Base-by-base conservation (phyloP, 2,329 filamentous ascomycete genomes). In the Diaporthe caulivora region DNA sequence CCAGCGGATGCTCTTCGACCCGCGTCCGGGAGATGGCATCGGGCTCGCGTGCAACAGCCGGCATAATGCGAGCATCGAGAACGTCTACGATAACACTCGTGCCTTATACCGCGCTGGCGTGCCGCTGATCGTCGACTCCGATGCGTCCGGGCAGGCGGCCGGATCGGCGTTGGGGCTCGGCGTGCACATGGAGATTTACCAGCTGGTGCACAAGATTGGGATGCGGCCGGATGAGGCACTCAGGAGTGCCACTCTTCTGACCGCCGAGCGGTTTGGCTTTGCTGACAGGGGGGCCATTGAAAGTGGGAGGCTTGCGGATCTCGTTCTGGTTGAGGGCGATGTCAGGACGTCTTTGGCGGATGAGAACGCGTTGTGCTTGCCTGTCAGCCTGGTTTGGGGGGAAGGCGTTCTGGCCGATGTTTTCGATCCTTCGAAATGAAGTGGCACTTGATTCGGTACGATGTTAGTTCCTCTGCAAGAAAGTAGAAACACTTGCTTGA, bases 31-130 rank as follows among this genome's bases (percentile, higher is more conserved):
- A 3, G 40, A n/a, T 40, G 40, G 47, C 18, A 47, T 64, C 1
- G 58, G 58, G 40, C 58, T 64, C 5, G 58, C 58, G 40, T 47
- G 58, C 10, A 7, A 26, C 40, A 64, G 58, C 40, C 58, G 58
- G 40, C 58, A 64, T 11, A 49, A 64, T 11, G 40, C 58, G 26
- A 64, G 58, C 42, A 64, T 64, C 40, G 58, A 64, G 42, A 64
- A 64, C 1, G 58, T 64, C 58, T 64, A 64, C 18, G 58, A 64
- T 10, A 64, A 31, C 18, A 64, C 58, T 18, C 15, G 58, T 17
- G 26, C 40, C 5, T 15, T 64, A 18, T 49, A 64, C 26, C 58
- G 42, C 17, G 37, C 60, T 4, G 60, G 60, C 7, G 15, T 65
- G 7, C 60, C 44, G 24, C 29, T 65, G 6, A 37, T 65, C 8